phyloP scores from a whole-genome alignment of 2,329 filamentous ascomycete genomes.

The Paecilomyces dactylethromorphus region DNA sequence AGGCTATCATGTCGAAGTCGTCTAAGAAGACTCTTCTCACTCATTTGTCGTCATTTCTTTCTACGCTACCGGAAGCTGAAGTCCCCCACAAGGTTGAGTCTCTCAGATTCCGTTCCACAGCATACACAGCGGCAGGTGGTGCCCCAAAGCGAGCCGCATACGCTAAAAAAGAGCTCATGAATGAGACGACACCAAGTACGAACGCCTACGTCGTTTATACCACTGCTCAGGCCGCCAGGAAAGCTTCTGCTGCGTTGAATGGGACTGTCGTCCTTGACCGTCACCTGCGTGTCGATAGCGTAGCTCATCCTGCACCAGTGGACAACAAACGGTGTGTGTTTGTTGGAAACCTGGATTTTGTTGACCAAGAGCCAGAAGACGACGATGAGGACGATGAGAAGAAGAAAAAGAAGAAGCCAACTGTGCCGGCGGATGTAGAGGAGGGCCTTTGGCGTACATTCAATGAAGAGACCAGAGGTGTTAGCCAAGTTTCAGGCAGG shows the following conservation, averaged over 20 bases:
- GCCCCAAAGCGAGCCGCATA: slow-evolving; percentile 93
- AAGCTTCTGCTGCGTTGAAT: slow-evolving; percentile 72
- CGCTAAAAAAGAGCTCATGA: slow-evolving; percentile 85
- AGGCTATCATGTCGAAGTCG: slow-evolving; percentile 74
- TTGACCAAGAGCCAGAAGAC: slow-evolving; percentile 78
- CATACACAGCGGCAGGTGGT: slow-evolving; percentile 62
- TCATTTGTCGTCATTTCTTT: slow-evolving; percentile 72
- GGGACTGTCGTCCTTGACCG: slow-evolving; percentile 77
- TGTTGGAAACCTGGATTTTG: slow-evolving; percentile 91
- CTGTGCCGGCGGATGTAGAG: slow-evolving; percentile 75
- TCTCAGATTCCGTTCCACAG: slow-evolving; percentile 86
- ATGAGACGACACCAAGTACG: slow-evolving; percentile 81
- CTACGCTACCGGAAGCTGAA: slow-evolving; percentile 41
- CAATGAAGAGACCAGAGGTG: slow-evolving; percentile 26
- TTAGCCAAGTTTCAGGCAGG: slow-evolving; percentile 40
- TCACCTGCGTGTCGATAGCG: slow-evolving; percentile 83
- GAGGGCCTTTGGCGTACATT: slow-evolving; percentile 59
- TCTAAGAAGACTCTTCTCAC: slow-evolving; percentile 70
- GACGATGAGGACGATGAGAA: slow-evolving; percentile 51
- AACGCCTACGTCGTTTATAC: slow-evolving; percentile 93
- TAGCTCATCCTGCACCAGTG: slow-evolving; percentile 75
- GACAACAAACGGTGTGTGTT: slow-evolving; percentile 91
- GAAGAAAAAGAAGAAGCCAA: slow-evolving; percentile 64
- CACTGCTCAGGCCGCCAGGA: slow-evolving; percentile 65
- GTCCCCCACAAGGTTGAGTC: slow-evolving; percentile 73